Evolutionary conservation across 2,329 filamentous ascomycete species (phyloP).

Genomic region (Scedosporium apiospermum): DNA sequence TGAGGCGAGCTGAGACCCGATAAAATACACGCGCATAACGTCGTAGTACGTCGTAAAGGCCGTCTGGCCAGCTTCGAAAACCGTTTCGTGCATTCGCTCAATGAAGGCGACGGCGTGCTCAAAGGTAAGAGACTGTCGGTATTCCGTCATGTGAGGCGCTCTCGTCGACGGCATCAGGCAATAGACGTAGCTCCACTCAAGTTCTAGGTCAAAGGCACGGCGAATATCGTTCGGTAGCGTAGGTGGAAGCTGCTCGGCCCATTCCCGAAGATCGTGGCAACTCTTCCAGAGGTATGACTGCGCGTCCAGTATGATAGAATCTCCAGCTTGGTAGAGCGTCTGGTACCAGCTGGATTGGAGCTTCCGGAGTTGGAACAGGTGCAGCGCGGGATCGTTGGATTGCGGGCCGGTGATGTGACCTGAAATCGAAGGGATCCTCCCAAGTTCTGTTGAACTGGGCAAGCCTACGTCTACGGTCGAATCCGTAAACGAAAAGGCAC

Average conservation of each 20-base stretch:
- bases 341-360: conserved; percentile 88
- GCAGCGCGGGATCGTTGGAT: conserved; percentile 59
- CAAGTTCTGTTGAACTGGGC: conserved; percentile 43
- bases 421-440: conserved; percentile 30
- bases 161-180: conserved; percentile 73
- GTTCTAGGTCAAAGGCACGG: conserved; percentile 75
- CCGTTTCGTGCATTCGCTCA: conserved; percentile 59
- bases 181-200: conserved; percentile 86
- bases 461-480: conserved; percentile 76
- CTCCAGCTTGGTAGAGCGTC: conserved; percentile 71
- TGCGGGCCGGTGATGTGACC: conserved; percentile 34
- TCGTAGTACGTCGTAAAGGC: conserved; percentile 81
- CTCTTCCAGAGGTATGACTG: conserved; percentile 66
- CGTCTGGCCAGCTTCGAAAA: conserved; percentile 47
- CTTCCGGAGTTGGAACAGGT: conserved; percentile 74
- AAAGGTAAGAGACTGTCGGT: conserved; percentile 73
- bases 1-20: conserved; percentile 53
- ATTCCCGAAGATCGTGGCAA: conserved; percentile 67
- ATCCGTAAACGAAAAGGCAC: conserved; percentile 89
- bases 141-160: conserved; percentile 62
- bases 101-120: conserved; percentile 81
- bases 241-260: conserved; percentile 68
- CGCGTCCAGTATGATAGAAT: conserved; percentile 57
- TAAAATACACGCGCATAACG: conserved; percentile 72
- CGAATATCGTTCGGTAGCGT: conserved; percentile 56